phyloP scores from a whole-genome alignment of 352 stramenopile genomes.

The Peronospora destructor region DNA sequence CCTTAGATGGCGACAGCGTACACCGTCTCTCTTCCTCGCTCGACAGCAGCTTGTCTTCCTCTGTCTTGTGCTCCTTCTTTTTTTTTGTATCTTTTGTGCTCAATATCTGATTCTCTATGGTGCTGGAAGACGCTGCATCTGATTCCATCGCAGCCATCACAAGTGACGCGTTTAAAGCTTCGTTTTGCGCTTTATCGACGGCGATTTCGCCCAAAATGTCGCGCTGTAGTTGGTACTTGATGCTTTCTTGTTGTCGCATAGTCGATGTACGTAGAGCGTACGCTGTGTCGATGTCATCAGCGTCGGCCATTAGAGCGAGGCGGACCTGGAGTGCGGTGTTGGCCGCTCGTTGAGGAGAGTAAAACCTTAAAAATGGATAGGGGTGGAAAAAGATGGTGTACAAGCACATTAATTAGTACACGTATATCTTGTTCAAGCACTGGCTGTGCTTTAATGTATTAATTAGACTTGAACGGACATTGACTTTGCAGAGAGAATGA shows the following conservation, averaged over 20 bases:
- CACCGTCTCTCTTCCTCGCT: constrained; percentile 1
- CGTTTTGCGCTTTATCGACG: neutral
- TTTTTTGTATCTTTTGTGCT: neutral
- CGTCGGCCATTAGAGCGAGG: constrained; percentile 9
- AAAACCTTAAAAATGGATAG: neutral
- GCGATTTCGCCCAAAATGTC: constrained; percentile 43
- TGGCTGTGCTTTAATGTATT: constrained; percentile 25
- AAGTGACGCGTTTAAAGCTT: neutral
- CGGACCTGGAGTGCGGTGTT: neutral
- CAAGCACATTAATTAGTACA: neutral
- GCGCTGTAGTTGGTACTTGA: constrained; percentile 54
- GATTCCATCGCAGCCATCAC: neutral
- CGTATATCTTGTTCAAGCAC: constrained; percentile 17
- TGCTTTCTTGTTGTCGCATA: constrained; percentile 31
- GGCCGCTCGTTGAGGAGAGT: neutral
- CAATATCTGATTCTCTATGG: neutral
- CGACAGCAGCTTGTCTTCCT: constrained; percentile 11
- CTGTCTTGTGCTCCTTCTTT: constrained; percentile 10
- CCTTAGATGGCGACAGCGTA: constrained; percentile 48
- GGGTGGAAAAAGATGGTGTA: neutral
- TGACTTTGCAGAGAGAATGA: constrained; percentile 16
- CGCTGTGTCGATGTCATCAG: constrained; percentile 15
- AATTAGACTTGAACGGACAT: constrained; percentile 15
- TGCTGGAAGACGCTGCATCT: neutral
- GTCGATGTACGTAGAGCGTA: constrained; percentile 33